Base-by-base conservation (phyloP, 352 stramenopile species). In the Pythium coloratum region DNA sequence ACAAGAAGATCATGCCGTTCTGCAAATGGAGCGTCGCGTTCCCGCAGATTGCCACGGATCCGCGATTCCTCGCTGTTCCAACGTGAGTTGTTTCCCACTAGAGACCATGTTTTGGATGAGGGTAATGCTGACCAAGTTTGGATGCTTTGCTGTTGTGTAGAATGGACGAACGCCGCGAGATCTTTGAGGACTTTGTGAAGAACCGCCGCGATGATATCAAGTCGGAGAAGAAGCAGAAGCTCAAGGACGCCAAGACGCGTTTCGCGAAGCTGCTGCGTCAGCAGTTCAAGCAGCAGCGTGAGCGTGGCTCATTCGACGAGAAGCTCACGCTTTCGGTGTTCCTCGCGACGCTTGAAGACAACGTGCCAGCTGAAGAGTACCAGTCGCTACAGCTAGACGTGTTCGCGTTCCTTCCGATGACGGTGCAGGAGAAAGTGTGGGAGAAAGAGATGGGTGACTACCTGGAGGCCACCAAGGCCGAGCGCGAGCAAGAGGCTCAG, bases 1-100 rank as follows among this genome's bases (percentile, higher is more conserved):
- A 93, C 57, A 93, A 93, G 69, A 89, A 86, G 58, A 90, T 95
- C 61, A 92, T 95, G 83, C 86, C 86, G 49, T 87, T 91, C 36
- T 84, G 71, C 58, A 92, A 92, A 58, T 95, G 86, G 86, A 91
- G 84, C 49, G 86, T 90, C 12, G 86, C 84, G 33, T 72, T 95
- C 36, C 84, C 86, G 6, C 80, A 84, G 40, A 92, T 95, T 64
- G 76, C 81, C 20, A 70, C 70, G n/a, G 86, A 95, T 54, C 77
- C 80, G 2, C 81, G 86, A 0, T 95, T 95, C 64, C 76, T 91
- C 54, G 82, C 78, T 0, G 70, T 94, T 7, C 66, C 75, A 28
- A 90, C 80, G 70, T 87, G 69, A 59, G 67, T 76, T 2, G 18
- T 28, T 34, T 14, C 20, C 20, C 20, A 24, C 20, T 24, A 24